phyloP scores from a whole-genome alignment of 139 green algal species.

The Bryopsis sp. region DNA sequence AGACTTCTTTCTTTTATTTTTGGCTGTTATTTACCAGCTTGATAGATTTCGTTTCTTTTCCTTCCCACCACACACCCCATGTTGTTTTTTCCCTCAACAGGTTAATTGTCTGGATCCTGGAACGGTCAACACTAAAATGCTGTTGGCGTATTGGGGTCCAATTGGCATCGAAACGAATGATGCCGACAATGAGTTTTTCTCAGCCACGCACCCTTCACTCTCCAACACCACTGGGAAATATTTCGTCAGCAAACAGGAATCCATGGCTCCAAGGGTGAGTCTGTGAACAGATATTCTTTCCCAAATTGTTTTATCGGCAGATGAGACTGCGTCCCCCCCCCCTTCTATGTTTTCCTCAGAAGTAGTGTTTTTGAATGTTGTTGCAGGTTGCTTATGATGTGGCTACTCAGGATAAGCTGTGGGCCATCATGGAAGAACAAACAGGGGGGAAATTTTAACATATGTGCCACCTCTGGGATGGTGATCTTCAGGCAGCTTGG shows the following conservation, averaged over 20 bases:
- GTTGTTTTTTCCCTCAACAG: background rate
- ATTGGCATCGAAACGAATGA: conserved; percentile 44
- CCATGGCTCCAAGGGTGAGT: too few relatives aligned
- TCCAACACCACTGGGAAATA: conserved; percentile 32
- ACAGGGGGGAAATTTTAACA: background rate
- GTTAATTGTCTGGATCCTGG: conserved; percentile 51
- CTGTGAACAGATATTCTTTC: background rate
- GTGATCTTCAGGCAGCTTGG: too few relatives aligned
- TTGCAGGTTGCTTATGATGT: background rate
- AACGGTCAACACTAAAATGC: conserved; percentile 69
- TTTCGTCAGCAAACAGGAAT: conserved; percentile 32
- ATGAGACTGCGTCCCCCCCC: too few relatives aligned
- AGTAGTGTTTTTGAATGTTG: too few relatives aligned
- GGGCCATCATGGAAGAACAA: background rate
- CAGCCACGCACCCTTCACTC: conserved; percentile 28
- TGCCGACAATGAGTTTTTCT: conserved; percentile 41
- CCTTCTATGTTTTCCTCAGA: too few relatives aligned
- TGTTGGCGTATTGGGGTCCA: conserved; percentile 45
- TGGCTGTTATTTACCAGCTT: background rate
- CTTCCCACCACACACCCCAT: too few relatives aligned
- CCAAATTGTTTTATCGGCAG: too few relatives aligned
- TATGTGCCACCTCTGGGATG: too few relatives aligned
- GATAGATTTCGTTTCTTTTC: background rate
- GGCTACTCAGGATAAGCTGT: background rate
- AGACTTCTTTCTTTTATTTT: too few relatives aligned